Percentiles rank a stretch among this genome's conserved stretches.
Conservation (phyloP, 306 rosid genomes). For the Senna siamea region DNA sequence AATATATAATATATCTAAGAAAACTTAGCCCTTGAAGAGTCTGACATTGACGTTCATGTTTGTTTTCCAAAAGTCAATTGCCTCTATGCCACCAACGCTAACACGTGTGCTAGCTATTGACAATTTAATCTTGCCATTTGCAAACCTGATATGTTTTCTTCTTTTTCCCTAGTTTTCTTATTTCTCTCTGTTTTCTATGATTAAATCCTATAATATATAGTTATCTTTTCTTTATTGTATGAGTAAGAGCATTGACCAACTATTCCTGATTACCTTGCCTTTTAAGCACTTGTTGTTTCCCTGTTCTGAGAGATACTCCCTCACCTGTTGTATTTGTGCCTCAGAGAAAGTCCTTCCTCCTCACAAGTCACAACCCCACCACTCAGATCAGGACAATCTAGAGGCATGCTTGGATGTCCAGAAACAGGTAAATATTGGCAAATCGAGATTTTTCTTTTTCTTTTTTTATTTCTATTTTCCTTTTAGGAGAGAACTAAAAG, state of each 20-base stretch:
- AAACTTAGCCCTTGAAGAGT: slow-evolving; percentile 22
- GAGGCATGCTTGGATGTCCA: slow-evolving; percentile 67
- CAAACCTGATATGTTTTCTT: slow-evolving; percentile 33
- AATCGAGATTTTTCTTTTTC: not conserved
- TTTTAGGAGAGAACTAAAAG: slow-evolving; percentile 27
- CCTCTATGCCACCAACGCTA: slow-evolving; percentile 32
- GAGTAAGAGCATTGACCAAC: slow-evolving; percentile 50
- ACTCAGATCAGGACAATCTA: slow-evolving; percentile 42
- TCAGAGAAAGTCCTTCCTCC: slow-evolving; percentile 21
- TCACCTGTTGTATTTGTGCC: slow-evolving; percentile 35
- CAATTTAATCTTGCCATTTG: slow-evolving; percentile 28
- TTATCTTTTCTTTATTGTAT: slow-evolving; percentile 43
- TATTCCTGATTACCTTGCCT: slow-evolving; percentile 45
- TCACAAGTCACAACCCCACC: slow-evolving; percentile 11
- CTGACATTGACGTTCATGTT: slow-evolving; percentile 47
- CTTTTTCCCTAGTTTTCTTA: not conserved
- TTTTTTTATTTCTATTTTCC: not conserved
- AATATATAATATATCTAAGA: not conserved
- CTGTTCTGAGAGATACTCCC: slow-evolving; percentile 32
- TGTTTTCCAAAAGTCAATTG: slow-evolving; percentile 51
- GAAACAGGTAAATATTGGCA: slow-evolving; percentile 55
- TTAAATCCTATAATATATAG: slow-evolving; percentile 2
- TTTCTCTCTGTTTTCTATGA: not conserved
- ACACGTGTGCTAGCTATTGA: slow-evolving; percentile 55
- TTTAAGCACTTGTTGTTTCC: slow-evolving; percentile 50